phyloP scores from a whole-genome alignment of 2,329 filamentous ascomycete genomes.

The Alternaria atra region DNA sequence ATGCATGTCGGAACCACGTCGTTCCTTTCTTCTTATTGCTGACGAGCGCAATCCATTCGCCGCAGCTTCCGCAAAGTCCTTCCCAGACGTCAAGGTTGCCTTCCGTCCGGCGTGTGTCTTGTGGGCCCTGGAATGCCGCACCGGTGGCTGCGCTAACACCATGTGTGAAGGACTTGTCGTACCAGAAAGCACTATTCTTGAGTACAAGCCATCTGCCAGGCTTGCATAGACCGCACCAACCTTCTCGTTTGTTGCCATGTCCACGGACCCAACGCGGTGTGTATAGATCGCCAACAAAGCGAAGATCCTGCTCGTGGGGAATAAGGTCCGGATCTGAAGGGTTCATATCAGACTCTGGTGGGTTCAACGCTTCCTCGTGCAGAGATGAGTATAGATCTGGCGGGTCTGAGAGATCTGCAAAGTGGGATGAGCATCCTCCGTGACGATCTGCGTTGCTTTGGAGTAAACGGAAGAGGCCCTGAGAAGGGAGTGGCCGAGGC shows the following conservation, averaged over 20 bases:
- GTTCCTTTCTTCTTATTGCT: conserved; percentile 93
- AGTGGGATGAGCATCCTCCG: conserved; percentile 69
- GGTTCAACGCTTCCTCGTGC: conserved; percentile 75
- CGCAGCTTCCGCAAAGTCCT: conserved; percentile 78
- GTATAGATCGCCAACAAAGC: conserved; percentile 83
- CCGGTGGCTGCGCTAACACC: conserved; percentile 85
- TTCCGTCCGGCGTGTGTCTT: conserved; percentile 78
- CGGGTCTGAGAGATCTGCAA: conserved; percentile 76
- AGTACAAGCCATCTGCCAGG: conserved; percentile 85
- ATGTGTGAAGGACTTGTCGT: conserved; percentile 90
- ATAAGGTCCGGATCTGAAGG: conserved; percentile 77
- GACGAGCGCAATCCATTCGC: conserved; percentile 81
- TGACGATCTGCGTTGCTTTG: conserved; percentile 78
- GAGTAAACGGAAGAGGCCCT: conserved; percentile 76
- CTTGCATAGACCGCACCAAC: conserved; percentile 90
- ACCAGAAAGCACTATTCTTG: conserved; percentile 93
- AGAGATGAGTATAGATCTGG: conserved; percentile 80
- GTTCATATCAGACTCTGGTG: conserved; percentile 83
- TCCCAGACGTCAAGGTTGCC: conserved; percentile 85
- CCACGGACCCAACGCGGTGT: conserved; percentile 85
- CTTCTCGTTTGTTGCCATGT: conserved; percentile 86
- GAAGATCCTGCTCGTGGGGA: conserved; percentile 76
- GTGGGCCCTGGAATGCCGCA: conserved; percentile 78
- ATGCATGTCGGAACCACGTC: conserved; percentile 88
- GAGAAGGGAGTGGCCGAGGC: conserved; percentile 69